A percentile compares a stretch with the other conserved stretches of the same genome.
phyloP scores from a whole-genome alignment of 371 early-diverging fungal genomes.

The Mortierella sp. region DNA sequence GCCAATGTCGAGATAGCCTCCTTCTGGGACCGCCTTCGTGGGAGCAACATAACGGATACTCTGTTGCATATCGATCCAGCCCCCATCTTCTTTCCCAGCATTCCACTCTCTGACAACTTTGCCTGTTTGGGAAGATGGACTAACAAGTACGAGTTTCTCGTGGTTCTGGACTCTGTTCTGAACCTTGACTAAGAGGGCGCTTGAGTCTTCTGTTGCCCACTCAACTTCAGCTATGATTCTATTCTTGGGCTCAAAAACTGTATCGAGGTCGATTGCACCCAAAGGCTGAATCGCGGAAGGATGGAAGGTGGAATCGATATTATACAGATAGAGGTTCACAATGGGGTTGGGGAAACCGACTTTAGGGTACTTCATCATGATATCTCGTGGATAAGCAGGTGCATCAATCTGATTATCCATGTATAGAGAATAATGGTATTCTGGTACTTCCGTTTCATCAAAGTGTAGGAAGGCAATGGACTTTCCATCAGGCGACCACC shows the following conservation, averaged over 20 bases:
- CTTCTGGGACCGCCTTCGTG: conserved; percentile 56
- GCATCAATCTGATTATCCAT: conserved; percentile 60
- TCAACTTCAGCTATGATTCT: conserved; percentile 83
- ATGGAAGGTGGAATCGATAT: conserved; percentile 48
- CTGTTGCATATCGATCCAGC: conserved; percentile 79
- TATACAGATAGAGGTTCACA: conserved; percentile 80
- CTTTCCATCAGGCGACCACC: conserved; percentile 93
- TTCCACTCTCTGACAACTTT: conserved; percentile 67
- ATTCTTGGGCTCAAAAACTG: conserved; percentile 77
- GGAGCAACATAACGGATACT: conserved; percentile 62
- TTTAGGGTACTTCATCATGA: conserved; percentile 90
- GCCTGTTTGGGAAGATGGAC: conserved; percentile 43
- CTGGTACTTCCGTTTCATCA: conserved; percentile 88
- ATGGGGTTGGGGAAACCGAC: conserved; percentile 90
- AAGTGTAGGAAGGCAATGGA: conserved; percentile 88
- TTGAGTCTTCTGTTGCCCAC: conserved; percentile 79
- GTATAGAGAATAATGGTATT: conserved; percentile 79
- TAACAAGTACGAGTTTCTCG: conserved; percentile 71
- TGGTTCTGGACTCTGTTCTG: conserved; percentile 94
- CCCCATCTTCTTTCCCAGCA: conserved; percentile 68
- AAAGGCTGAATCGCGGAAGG: conserved; percentile 28
- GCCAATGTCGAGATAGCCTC: conserved; percentile 85
- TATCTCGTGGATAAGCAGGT: conserved; percentile 77
- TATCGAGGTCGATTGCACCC: conserved; percentile 22
- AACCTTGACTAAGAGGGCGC: conserved; percentile 78